A percentile compares a stretch with the other conserved stretches of the same genome.
These are phyloP conservation scores for Triadica sebifera DNA, from an alignment of 345 rosid genomes.

Conservation along the genomic window DNA sequence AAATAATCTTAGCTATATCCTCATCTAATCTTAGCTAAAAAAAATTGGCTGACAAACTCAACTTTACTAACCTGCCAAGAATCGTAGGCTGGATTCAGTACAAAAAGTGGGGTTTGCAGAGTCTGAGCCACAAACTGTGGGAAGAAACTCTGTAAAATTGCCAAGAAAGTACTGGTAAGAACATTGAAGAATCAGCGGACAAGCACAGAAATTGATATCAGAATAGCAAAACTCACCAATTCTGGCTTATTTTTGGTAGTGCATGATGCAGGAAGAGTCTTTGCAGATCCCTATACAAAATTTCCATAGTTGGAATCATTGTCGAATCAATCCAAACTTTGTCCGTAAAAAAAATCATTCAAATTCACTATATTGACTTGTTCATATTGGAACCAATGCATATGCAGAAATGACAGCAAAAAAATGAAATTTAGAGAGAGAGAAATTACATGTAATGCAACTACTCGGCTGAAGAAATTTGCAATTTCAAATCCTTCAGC, in stretches of 20 bases:
- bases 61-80: constrained; percentile 83
- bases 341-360: too few relatives aligned
- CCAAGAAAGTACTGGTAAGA: background rate
- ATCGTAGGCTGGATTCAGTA: constrained; percentile 86
- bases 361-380: too few relatives aligned
- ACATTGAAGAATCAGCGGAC: background rate
- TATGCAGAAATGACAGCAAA: background rate
- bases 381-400: background rate
- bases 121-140: constrained; percentile 66
- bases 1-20: too few relatives aligned
- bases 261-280: constrained; percentile 75
- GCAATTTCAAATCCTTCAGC: constrained; percentile 58
- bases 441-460: constrained; percentile 64
- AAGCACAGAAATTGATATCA: background rate
- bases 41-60: background rate
- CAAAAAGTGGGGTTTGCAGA: constrained; percentile 75
- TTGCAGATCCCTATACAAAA: constrained; percentile 69
- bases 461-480: constrained; percentile 63
- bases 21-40: too few relatives aligned
- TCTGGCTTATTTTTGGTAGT: constrained; percentile 63
- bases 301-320: background rate
- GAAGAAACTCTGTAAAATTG: constrained; percentile 79
- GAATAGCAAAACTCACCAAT: constrained; percentile 41
- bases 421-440: background rate
- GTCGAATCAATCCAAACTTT: background rate